phyloP scores from a whole-genome alignment of 108 stramenopile species.

The Asterionellopsis glacialis region DNA sequence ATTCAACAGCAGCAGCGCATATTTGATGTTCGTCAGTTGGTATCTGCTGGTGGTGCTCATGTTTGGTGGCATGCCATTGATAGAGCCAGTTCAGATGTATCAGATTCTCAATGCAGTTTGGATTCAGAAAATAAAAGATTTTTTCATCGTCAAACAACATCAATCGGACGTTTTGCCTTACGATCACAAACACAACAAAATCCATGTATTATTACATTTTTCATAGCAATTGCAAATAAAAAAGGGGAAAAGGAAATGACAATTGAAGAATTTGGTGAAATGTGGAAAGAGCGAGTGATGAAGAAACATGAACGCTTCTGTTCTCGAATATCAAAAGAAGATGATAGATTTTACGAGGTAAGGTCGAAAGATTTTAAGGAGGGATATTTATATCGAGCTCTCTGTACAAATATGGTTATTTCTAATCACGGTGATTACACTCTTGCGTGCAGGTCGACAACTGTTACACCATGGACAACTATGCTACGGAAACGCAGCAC shows the following conservation, averaged over 20 bases:
- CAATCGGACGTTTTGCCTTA: constrained; percentile 72
- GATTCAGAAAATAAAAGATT: background rate
- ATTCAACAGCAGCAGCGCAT: no score
- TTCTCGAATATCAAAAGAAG: constrained; percentile 16
- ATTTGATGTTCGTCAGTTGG: no score
- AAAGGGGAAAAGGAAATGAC: constrained; percentile 40
- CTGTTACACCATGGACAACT: constrained; percentile 19
- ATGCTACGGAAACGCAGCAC: constrained; percentile 46
- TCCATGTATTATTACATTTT: constrained; percentile 61
- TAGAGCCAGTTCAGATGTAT: no score
- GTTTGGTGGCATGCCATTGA: no score
- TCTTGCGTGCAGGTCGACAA: background rate
- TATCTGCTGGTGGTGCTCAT: no score
- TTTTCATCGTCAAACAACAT: constrained; percentile 58
- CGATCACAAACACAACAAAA: constrained; percentile 62
- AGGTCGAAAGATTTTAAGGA: background rate
- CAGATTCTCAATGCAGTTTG: no score
- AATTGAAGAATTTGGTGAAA: constrained; percentile 45
- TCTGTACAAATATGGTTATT: background rate
- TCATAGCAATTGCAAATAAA: constrained; percentile 52
- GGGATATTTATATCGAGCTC: no score
- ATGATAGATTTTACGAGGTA: constrained; percentile 21
- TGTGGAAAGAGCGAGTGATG: constrained; percentile 47
- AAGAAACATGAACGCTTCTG: constrained; percentile 65
- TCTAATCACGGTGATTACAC: background rate